A percentile compares a stretch with the other conserved stretches of the same genome.
Conservation (phyloP, 2,329 filamentous ascomycete species). For the Diplodia seriata region DNA sequence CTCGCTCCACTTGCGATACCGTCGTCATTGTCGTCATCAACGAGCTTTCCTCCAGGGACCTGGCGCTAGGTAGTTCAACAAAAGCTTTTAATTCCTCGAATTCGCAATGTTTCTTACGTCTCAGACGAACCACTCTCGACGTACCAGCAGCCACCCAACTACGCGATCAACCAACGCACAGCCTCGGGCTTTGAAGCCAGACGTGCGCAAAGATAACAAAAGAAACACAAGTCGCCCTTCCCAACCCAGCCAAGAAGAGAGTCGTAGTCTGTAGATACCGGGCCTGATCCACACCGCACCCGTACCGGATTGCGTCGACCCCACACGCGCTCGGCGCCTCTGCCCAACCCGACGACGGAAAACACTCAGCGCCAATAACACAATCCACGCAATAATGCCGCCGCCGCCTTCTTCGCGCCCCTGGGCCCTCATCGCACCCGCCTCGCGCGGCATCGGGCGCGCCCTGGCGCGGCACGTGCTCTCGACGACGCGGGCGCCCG, state of each 20-base stretch:
- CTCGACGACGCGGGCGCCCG: slow-evolving; percentile 62
- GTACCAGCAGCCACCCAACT: neutral
- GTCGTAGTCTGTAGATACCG: too few species aligned
- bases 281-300: too few species aligned
- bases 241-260: too few species aligned
- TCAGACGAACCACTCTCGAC: neutral
- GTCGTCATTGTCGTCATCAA: slow-evolving; percentile 15
- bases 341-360: neutral
- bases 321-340: neutral
- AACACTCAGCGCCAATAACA: neutral
- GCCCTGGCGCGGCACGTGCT: slow-evolving; percentile 66
- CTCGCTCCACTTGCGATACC: slow-evolving; percentile 6
- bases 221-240: too few species aligned
- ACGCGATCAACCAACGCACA: too few species aligned
- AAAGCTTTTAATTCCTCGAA: neutral
- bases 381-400: neutral
- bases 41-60: neutral
- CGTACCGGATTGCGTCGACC: too few species aligned
- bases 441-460: slow-evolving; percentile 69
- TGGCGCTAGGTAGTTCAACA: neutral
- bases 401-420: slow-evolving; percentile 37
- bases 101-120: neutral
- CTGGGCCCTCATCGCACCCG: slow-evolving; percentile 62
- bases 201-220: too few species aligned
- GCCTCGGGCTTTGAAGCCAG: neutral